A percentile compares a stretch with the other conserved stretches of the same genome.
Evolutionary conservation across 1,284 basidiomycete genomes (phyloP).

Genomic region (Laetiporus sulphureus): DNA sequence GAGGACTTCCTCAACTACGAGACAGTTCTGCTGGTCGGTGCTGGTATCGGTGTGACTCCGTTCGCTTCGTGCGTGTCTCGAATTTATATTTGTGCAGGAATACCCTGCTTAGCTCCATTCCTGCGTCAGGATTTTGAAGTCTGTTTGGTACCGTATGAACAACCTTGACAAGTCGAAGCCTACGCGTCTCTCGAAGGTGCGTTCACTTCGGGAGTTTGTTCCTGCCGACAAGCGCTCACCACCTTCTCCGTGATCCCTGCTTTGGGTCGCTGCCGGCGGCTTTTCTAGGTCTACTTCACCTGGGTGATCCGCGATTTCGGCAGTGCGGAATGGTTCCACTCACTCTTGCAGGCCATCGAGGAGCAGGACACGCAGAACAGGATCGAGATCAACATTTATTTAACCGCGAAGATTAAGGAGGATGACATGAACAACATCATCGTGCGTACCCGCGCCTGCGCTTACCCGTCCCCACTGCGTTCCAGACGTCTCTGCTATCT

Average conservation of each 20-base stretch:
- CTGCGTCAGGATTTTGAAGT: slow-evolving; percentile 66
- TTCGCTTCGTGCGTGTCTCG: slow-evolving; percentile 69
- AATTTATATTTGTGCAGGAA: slow-evolving; percentile 2
- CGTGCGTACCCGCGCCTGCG: slow-evolving; percentile 32
- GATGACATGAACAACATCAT: slow-evolving; percentile 89
- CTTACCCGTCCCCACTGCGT: background rate
- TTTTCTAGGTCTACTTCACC: slow-evolving; percentile 64
- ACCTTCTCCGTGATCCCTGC: background rate
- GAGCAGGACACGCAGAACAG: slow-evolving; percentile 78
- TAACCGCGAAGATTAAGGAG: slow-evolving; percentile 83
- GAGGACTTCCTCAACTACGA: slow-evolving; percentile 87
- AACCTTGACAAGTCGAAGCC: slow-evolving; percentile 64
- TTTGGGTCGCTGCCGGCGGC: background rate
- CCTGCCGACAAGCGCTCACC: background rate
- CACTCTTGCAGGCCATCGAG: slow-evolving; percentile 85
- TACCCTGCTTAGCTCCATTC: background rate
- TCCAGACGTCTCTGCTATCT: background rate
- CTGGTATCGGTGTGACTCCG: slow-evolving; percentile 89
- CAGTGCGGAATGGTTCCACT: slow-evolving; percentile 88
- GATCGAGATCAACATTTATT: slow-evolving; percentile 89
- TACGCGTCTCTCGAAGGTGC: slow-evolving; percentile 65
- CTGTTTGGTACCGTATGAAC: slow-evolving; percentile 94
- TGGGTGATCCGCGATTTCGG: slow-evolving; percentile 89
- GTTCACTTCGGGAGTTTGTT: background rate
- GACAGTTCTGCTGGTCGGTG: slow-evolving; percentile 79